A percentile compares a stretch with the other conserved stretches of the same genome.
These are phyloP conservation scores for Lavandula angustifolia DNA, from an alignment of 257 asterid genomes.

Conservation along the genomic window DNA sequence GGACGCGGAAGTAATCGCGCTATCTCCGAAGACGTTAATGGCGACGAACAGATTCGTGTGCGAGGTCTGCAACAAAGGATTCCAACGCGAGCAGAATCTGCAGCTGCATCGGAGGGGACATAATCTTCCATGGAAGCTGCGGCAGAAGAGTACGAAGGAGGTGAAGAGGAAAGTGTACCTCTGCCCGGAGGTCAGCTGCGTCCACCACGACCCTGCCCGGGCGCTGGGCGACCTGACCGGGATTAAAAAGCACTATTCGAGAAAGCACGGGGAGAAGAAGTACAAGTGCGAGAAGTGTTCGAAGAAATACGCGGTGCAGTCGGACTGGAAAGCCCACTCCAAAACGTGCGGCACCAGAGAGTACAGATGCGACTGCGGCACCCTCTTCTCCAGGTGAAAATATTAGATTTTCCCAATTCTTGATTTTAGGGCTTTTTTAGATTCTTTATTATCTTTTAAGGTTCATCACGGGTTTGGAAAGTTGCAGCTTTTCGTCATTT, in stretches of 20 bases:
- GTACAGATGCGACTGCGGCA: slow-evolving; percentile 80
- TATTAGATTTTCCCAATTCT: too few species aligned
- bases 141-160: slow-evolving; percentile 62
- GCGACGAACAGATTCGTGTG: slow-evolving; percentile 78
- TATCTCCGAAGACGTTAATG: slow-evolving; percentile 81
- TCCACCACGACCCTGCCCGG: slow-evolving; percentile 73
- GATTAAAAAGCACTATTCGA: slow-evolving; percentile 65
- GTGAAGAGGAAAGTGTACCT: slow-evolving; percentile 65
- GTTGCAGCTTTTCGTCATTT: neutral
- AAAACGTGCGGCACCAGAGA: slow-evolving; percentile 80
- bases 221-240: slow-evolving; percentile 94
- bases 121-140: slow-evolving; percentile 78
- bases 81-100: slow-evolving; percentile 83
- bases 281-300: slow-evolving; percentile 77
- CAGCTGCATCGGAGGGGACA: slow-evolving; percentile 85
- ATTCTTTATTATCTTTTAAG: neutral
- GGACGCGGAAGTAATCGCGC: slow-evolving; percentile 73
- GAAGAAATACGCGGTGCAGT: slow-evolving; percentile 79
- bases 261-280: slow-evolving; percentile 83
- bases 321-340: slow-evolving; percentile 83
- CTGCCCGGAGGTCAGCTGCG: slow-evolving; percentile 80
- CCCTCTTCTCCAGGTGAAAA: slow-evolving; percentile 68
- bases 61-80: slow-evolving; percentile 85
- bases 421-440: neutral
- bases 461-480: neutral